Percentiles rank a stretch among this genome's conserved stretches.
Conservation (phyloP, 495 filamentous ascomycete species). For the Trichoderma asperelloides region DNA sequence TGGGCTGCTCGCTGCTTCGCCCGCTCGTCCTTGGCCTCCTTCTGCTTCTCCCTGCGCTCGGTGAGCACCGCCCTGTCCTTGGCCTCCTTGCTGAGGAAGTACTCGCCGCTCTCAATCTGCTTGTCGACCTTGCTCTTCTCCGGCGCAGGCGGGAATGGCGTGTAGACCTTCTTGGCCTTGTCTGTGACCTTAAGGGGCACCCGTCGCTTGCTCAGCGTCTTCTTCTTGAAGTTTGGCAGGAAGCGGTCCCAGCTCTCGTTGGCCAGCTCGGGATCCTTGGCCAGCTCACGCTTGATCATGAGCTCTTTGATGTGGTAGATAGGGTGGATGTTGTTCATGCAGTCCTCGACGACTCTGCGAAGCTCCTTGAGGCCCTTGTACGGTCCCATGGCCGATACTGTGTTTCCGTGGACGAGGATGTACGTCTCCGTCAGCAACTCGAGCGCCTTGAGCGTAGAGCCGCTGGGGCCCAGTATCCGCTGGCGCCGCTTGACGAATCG, state of each 20-base stretch:
- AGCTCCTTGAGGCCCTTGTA: constrained; percentile 93
- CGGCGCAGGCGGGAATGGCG: constrained; percentile 58
- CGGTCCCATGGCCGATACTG: constrained; percentile 80
- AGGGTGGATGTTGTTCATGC: constrained; percentile 87
- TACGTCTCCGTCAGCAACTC: constrained; percentile 93
- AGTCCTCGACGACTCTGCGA: constrained; percentile 82
- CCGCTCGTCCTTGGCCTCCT: constrained; percentile 80
- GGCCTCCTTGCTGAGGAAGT: constrained; percentile 85
- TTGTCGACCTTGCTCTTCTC: constrained; percentile 88
- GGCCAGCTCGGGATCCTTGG: constrained; percentile 81
- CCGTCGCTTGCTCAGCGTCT: constrained; percentile 75
- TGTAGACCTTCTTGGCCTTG: constrained; percentile 91
- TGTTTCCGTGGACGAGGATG: constrained; percentile 95
- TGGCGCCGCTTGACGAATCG: constrained; percentile 95
- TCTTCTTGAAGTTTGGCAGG: constrained; percentile 96
- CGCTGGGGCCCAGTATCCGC: constrained; percentile 50
- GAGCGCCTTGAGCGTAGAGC: constrained; percentile 82
- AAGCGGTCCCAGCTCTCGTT: constrained; percentile 93
- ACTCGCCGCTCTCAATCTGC: constrained; percentile 97
- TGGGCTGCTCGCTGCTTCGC: constrained; percentile 74
- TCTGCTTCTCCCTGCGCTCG: constrained; percentile 69
- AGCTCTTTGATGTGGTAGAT: constrained; percentile 82
- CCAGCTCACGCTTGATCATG: constrained; percentile 98
- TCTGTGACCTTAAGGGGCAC: constrained; percentile 80
- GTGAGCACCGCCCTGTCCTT: constrained; percentile 77